Conservation (phyloP, 768 basidiomycete species). For the Leccinum fibrillosum region DNA sequence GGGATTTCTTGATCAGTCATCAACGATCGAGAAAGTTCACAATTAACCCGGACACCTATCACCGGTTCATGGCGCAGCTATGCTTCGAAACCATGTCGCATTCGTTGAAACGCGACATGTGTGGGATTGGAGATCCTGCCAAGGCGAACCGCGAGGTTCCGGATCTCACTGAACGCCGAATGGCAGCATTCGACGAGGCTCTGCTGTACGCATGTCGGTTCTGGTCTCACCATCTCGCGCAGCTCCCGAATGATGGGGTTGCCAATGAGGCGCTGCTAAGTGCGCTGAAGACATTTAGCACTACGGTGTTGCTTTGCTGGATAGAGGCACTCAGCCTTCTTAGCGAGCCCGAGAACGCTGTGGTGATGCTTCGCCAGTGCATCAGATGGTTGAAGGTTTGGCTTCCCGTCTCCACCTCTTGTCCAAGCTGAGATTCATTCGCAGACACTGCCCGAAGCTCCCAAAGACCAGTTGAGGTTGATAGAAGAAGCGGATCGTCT, state of each 20-base stretch:
- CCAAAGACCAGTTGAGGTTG: conserved; percentile 4
- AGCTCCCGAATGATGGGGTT: conserved; percentile 7
- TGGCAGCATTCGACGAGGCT: conserved; percentile 8
- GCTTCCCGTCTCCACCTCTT: neutral
- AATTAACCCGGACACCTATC: neutral
- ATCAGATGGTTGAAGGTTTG: conserved; percentile 15
- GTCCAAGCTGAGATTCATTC: neutral
- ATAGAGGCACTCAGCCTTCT: conserved; percentile 15
- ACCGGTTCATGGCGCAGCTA: conserved; percentile 10
- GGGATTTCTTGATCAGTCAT: conserved; percentile 14
- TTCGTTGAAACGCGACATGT: conserved; percentile 16
- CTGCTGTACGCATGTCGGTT: conserved; percentile 17
- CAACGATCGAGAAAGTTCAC: conserved; percentile 13
- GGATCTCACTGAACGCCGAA: conserved; percentile 9
- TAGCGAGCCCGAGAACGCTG: conserved; percentile 11
- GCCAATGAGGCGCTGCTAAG: conserved; percentile 3
- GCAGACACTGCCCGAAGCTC: conserved; percentile 7
- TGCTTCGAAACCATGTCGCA: conserved; percentile 14
- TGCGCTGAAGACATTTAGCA: conserved; percentile 5
- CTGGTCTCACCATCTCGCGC: conserved; percentile 17
- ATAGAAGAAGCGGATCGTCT: conserved; percentile 20
- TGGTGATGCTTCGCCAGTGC: conserved; percentile 12
- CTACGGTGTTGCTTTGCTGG: conserved; percentile 12
- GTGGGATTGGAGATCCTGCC: conserved; percentile 14
- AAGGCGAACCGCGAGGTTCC: conserved; percentile 11